Evolutionary conservation across 208 protist species (phyloP), one percentile per base, ranked within the genome.

Genomic region (Acanthamoeba sp.): DNA sequence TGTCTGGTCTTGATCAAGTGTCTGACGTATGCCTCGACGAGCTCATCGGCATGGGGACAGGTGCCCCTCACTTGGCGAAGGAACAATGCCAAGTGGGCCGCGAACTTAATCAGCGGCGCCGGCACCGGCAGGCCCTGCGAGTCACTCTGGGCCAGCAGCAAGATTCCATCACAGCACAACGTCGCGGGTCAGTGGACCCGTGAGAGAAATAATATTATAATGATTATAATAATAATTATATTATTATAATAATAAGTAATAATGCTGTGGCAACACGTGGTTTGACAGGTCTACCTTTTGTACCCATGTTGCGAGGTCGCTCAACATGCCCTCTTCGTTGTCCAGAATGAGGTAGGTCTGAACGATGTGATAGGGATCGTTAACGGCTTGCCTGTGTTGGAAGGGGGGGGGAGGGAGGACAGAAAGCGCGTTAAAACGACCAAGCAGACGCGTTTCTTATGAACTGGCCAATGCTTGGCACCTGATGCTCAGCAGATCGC

Each of bases 321-420:
- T 24, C 38, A 90, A n/a, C 29, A 90, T 14, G 5, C 36, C 7
- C 2, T 90, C 55, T 42, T 52, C 32, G 2, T 64, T 90, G n/a
- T 66, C 22, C 34, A 90, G 36, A 66, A 90, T 90, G 20, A 90
- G 20, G 22, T n/a, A 34, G 4, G 82, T 90, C 32, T 90, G 82
- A 69, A 36, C 20, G 48, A 90, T 90, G 48, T 90, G 82, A 24
- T 90, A 34, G 32, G 82, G 42, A 24, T 90, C 82, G 82, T 90
- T 2, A 7, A 90, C 55, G 7, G n/a, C 20, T 36, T 64, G 82
- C 32, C 82, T 90, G 50, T 42, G 71, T 29, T 29, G 71, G 24
- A 84, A 7, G 20, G 73, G 7, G 34, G 3, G 12, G 6, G 73
- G 20, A 45, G 24, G 2, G 7, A 4, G 42, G 29, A 3, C 2